Conservation (phyloP, 805 yeast species). For the Candida silvatica region DNA sequence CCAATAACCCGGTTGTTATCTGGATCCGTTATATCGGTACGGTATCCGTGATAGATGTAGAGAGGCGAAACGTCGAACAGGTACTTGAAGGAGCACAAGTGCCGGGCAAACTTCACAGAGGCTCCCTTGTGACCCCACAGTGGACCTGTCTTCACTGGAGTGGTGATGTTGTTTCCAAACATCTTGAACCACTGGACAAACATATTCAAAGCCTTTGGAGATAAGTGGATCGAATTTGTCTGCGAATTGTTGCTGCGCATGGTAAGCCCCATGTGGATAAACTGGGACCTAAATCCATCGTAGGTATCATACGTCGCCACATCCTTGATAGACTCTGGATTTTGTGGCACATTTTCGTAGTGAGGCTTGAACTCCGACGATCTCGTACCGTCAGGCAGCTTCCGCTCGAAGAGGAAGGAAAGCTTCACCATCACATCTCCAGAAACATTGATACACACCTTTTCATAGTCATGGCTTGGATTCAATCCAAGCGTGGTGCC, state of each 20-base stretch:
- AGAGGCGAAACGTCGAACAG: constrained; percentile 65
- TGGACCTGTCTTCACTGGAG: constrained; percentile 70
- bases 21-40: constrained; percentile 36
- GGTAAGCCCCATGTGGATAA: constrained; percentile 63
- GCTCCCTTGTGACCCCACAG: constrained; percentile 50
- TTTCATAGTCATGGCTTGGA: constrained; percentile 29
- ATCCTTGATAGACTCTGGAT: constrained; percentile 43
- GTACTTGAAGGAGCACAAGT: constrained; percentile 68
- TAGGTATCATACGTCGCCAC: constrained; percentile 66
- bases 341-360: constrained; percentile 41
- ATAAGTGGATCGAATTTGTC: constrained; percentile 64
- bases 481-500: constrained; percentile 4
- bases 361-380: constrained; percentile 45
- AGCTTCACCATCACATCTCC: constrained; percentile 55
- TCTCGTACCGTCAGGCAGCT: constrained; percentile 23
- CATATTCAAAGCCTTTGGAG: constrained; percentile 55
- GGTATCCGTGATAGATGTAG: constrained; percentile 61
- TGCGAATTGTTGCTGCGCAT: constrained; percentile 19
- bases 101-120: constrained; percentile 65
- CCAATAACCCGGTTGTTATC: constrained; percentile 47
- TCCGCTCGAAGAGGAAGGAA: constrained; percentile 51
- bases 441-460: constrained; percentile 45
- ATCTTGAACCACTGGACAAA: constrained; percentile 79
- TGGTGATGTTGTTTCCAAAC: constrained; percentile 65
- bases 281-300: constrained; percentile 67